Conservation (phyloP, 1,284 basidiomycete genomes). For the Sporisorium graminicola region DNA sequence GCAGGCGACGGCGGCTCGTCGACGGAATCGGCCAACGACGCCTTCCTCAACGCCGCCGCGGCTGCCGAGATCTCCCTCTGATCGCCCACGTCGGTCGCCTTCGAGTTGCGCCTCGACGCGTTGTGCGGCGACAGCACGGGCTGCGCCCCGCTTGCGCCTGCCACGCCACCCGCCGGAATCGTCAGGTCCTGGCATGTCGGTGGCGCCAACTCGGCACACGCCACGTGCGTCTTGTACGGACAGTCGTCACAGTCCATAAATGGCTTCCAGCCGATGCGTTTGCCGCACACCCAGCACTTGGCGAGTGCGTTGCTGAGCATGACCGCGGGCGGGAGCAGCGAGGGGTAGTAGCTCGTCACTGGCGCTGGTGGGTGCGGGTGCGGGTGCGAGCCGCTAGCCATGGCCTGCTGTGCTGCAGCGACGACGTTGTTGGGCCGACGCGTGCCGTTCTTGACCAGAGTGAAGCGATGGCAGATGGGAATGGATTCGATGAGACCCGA, state of each 20-base stretch:
- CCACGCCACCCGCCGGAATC: constrained; percentile 32
- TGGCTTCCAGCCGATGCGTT: constrained; percentile 62
- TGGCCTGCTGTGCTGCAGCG: constrained; percentile 39
- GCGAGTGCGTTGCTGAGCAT: constrained; percentile 65
- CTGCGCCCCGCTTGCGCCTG: constrained; percentile 26
- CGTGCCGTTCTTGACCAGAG: constrained; percentile 64
- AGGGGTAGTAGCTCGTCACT: constrained; percentile 30
- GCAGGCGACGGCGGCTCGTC: constrained; percentile 21
- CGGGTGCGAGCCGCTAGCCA: constrained; percentile 13
- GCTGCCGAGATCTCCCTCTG: constrained; percentile 49
- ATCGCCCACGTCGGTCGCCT: constrained; percentile 38
- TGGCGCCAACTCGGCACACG: constrained; percentile 59
- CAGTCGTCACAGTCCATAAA: constrained; percentile 68
- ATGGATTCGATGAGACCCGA: constrained; percentile 33
- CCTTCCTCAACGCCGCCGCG: constrained; percentile 35
- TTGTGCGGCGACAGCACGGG: constrained; percentile 46
- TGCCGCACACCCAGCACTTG: constrained; percentile 64
- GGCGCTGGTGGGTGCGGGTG: constrained; percentile 15
- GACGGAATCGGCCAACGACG: constrained; percentile 24
- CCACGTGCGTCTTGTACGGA: constrained; percentile 65
- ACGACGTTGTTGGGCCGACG: constrained; percentile 46
- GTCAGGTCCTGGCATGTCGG: constrained; percentile 61
- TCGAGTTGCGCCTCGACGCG: constrained; percentile 38
- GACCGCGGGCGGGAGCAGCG: constrained; percentile 59
- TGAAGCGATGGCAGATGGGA: constrained; percentile 62